Percentiles rank a stretch among this genome's conserved stretches.
Conservation (phyloP, 2,329 filamentous ascomycete genomes). For the Ascochyta viciae-villosae region DNA sequence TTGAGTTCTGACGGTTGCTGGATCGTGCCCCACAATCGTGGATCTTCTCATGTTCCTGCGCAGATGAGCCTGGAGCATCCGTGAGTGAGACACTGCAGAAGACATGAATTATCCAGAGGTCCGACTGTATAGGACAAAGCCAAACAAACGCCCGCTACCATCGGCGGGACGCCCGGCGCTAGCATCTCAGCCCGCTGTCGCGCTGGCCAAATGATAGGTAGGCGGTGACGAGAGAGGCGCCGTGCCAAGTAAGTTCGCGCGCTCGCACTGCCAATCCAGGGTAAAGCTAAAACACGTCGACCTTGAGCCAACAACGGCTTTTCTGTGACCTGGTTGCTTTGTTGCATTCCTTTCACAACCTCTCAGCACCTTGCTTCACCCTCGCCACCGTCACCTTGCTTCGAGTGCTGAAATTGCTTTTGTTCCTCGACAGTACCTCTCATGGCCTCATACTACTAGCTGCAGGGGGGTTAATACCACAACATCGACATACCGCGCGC, state of each 20-base stretch:
- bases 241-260: conserved; percentile 8
- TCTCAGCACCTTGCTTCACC: conserved; percentile 8
- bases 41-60: conserved; percentile 5
- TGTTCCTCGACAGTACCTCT: not conserved
- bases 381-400: conserved; percentile 2
- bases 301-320: conserved; percentile 12
- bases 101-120: not conserved
- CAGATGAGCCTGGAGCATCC: not conserved
- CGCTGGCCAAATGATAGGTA: conserved; percentile 5
- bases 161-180: conserved; percentile 14
- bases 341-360: conserved; percentile 15
- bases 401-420: not conserved
- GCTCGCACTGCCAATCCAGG: conserved; percentile 1
- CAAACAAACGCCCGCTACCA: not conserved
- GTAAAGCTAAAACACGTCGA: conserved; percentile 15
- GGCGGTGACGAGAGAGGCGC: conserved; percentile 18
- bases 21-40: conserved; percentile 11
- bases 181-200: not conserved
- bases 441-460: conserved; percentile 13
- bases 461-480: conserved; percentile 1
- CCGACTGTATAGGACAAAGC: not conserved
- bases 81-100: not conserved
- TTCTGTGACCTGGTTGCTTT: conserved; percentile 8
- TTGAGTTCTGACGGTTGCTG: conserved; percentile 3
- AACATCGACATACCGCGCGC: conserved; percentile 4